phyloP scores from a whole-genome alignment of 129 eudicot genomes.

The Kitagawia praeruptora region DNA sequence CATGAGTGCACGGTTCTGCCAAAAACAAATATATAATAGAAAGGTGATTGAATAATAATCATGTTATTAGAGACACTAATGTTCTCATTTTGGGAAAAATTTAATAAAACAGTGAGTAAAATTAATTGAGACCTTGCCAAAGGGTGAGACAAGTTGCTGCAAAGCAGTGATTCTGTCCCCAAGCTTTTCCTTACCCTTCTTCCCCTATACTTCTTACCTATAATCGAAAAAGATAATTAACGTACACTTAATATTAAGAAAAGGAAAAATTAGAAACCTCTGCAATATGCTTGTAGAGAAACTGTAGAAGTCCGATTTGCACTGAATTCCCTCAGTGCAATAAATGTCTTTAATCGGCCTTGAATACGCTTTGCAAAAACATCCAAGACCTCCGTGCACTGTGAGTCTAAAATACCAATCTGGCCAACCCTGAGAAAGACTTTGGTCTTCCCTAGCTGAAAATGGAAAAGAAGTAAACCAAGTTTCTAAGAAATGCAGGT shows the following conservation, averaged over 20 bases:
- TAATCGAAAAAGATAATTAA: no score
- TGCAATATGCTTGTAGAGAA: no score
- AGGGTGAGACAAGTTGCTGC: slow-evolving; percentile 79
- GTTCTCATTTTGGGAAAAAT: background rate
- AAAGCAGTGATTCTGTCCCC: slow-evolving; percentile 72
- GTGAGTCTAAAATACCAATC: slow-evolving; percentile 83
- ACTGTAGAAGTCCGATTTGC: slow-evolving; percentile 38
- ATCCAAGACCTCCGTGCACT: slow-evolving; percentile 86
- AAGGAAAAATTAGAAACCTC: no score
- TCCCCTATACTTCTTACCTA: background rate
- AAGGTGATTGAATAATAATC: background rate
- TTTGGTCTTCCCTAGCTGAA: slow-evolving; percentile 85
- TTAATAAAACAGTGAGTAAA: background rate
- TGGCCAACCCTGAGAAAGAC: slow-evolving; percentile 97
- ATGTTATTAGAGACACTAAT: background rate
- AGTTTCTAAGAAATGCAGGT: background rate
- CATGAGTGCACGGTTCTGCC: no score
- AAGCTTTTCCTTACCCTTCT: slow-evolving; percentile 67
- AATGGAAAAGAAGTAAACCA: slow-evolving; percentile 1
- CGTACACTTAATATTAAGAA: no score
- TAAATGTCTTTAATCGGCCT: slow-evolving; percentile 50
- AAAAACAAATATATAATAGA: background rate
- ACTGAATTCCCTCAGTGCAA: slow-evolving; percentile 57
- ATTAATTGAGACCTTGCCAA: slow-evolving; percentile 48
- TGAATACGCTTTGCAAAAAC: slow-evolving; percentile 76